phyloP scores from a whole-genome alignment of 164 flowering plant species.

The Magnolia officinalis region DNA sequence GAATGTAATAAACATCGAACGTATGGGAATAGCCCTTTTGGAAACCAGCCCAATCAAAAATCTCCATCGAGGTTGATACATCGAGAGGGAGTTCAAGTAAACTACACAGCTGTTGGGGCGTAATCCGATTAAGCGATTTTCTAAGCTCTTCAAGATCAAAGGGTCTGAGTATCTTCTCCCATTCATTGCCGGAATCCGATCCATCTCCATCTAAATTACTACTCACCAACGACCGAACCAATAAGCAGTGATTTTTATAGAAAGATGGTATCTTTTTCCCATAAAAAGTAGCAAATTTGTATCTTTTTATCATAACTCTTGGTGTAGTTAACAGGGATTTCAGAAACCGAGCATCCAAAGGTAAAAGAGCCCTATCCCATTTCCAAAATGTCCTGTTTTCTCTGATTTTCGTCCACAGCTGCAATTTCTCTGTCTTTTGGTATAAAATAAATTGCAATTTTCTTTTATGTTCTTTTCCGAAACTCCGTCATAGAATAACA shows the following conservation, averaged over 20 bases:
- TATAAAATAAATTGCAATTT: background rate
- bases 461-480: background rate
- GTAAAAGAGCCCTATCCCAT: background rate
- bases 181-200: conserved; percentile 44
- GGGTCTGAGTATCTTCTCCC: conserved; percentile 81
- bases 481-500: background rate
- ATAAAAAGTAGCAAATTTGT: background rate
- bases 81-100: conserved; percentile 73
- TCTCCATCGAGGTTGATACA: conserved; percentile 60
- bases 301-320: conserved; percentile 9
- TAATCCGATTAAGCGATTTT: conserved; percentile 45
- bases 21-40: conserved; percentile 76
- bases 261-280: background rate
- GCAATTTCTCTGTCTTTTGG: background rate
- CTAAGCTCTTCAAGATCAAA: conserved; percentile 71
- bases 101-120: conserved; percentile 70
- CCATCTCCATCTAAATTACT: background rate
- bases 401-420: background rate
- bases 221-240: background rate
- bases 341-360: background rate
- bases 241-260: background rate
- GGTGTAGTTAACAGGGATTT: background rate
- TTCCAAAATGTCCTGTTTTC: background rate
- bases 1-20: conserved; percentile 55
- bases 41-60: conserved; percentile 59